Base-by-base conservation (phyloP, 768 basidiomycete genomes). In the Macrolepiota dolichaula region DNA sequence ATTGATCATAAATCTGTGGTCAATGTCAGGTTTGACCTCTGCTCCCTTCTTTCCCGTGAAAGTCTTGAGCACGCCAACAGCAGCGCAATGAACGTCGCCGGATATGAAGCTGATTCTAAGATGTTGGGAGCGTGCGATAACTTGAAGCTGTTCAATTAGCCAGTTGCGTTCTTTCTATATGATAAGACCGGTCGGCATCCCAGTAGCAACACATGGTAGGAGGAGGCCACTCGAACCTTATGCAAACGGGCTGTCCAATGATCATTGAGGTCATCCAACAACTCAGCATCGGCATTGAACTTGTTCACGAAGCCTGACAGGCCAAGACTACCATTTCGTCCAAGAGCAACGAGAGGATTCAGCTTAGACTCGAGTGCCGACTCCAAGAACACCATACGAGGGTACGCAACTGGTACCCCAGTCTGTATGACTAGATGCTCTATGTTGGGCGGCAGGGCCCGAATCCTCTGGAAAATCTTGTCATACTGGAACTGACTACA, bases 241-340 rank as follows among this genome's bases (percentile, higher is more conserved):
- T 94, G 92, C 3, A 71, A 69, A 58, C 86, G 86, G 32, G 92
- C 85, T 4, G 94, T 96, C 94, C 94, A 96, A 67, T 96, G 94
- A 69, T 96, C 94, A 65, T 94, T 94, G 73, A 96, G 77, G 75
- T 99, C 96, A 73, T 98, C 96, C 58, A 98, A 80, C 29, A 99
- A 75, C 73, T 98, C 97, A 0, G 95, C 91, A 47, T 92, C 91
- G n/a, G 84, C 84, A 72, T 95, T 94, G 73, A 94, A 95, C 70
- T 92, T 91, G 70, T 96, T 94, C 35, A 92, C 87, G 66, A 96
- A 91, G 12, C 92, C 89, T 32, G 83, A 82, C 46, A 94, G 70
- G 19, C 89, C 89, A 54, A 91, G 63, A 0, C 83, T 77, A 9
- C 91, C 90, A 46, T 77, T 76, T 69, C 85, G 82, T 7, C 89